These are phyloP conservation scores for Pseudocercospora musae DNA, from an alignment of 2,329 filamentous ascomycete genomes.

Conservation along the genomic window DNA sequence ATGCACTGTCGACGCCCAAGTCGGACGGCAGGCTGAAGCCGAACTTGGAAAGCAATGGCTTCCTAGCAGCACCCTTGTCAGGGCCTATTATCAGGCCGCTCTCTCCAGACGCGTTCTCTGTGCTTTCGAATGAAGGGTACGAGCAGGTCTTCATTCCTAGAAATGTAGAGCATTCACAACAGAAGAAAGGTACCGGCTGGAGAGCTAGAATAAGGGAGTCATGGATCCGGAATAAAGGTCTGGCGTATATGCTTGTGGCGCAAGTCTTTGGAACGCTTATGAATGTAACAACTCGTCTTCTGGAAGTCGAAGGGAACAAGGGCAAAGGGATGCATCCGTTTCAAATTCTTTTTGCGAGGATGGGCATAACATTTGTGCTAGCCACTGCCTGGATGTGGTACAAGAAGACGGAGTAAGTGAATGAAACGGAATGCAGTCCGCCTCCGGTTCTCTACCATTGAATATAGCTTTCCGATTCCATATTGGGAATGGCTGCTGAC, in stretches of 20 bases:
- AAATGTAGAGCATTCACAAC: slow-evolving; percentile 5
- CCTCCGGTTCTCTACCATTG: neutral
- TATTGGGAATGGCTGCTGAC: neutral
- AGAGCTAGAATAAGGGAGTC: slow-evolving; percentile 35
- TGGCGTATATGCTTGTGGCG: slow-evolving; percentile 68
- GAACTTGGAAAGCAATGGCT: slow-evolving; percentile 17
- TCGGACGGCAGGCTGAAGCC: slow-evolving; percentile 6
- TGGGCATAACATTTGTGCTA: slow-evolving; percentile 67
- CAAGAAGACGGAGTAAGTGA: slow-evolving; percentile 46
- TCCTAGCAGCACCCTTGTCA: slow-evolving; percentile 27
- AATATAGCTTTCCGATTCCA: neutral
- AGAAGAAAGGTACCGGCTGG: slow-evolving; percentile 13
- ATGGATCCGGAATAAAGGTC: slow-evolving; percentile 67
- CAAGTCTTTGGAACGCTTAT: slow-evolving; percentile 82
- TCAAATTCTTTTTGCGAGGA: slow-evolving; percentile 77
- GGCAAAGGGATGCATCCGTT: slow-evolving; percentile 74
- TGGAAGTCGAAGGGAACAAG: slow-evolving; percentile 66
- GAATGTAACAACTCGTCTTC: slow-evolving; percentile 74
- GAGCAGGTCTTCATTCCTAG: slow-evolving; percentile 27
- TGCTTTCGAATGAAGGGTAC: slow-evolving; percentile 35
- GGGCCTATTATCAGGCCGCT: slow-evolving; percentile 36
- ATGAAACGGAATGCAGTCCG: neutral
- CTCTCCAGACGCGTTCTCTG: slow-evolving; percentile 45
- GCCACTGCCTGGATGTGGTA: slow-evolving; percentile 69
- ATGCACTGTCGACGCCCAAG: slow-evolving; percentile 2